These are phyloP conservation scores for Pleurotus pulmonarius DNA, from an alignment of 768 basidiomycete species.

Conservation along the genomic window DNA sequence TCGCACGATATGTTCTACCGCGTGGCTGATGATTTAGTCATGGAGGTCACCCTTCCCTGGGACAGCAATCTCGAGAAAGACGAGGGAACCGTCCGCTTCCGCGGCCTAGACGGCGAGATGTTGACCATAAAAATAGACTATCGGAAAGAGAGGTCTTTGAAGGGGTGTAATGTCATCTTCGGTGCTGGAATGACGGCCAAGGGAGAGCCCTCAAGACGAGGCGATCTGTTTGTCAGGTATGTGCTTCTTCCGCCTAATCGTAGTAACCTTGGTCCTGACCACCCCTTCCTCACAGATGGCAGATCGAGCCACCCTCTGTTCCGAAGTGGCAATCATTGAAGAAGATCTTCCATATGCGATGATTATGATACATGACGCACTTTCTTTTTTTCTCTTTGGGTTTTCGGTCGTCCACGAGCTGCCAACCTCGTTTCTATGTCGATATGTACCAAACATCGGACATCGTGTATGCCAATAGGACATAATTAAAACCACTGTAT, in stretches of 20 bases:
- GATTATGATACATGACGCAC: neutral
- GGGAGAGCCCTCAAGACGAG: conserved; percentile 1
- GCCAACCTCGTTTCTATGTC: neutral
- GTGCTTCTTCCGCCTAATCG: neutral
- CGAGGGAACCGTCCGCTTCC: conserved; percentile 43
- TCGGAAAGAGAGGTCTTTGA: conserved; percentile 35
- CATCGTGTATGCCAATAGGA: conserved; percentile 1
- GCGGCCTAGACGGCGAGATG: conserved; percentile 49
- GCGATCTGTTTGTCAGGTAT: conserved; percentile 4
- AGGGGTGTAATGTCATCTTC: conserved; percentile 40
- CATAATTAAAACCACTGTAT: conserved; percentile 1
- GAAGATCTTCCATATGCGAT: conserved; percentile 6
- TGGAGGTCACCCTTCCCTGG: conserved; percentile 53
- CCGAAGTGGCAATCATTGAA: conserved; percentile 6
- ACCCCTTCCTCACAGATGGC: neutral
- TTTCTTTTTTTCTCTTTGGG: conserved; percentile 1
- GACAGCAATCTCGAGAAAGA: conserved; percentile 39
- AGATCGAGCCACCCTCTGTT: conserved; percentile 2
- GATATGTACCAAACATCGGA: conserved; percentile 3
- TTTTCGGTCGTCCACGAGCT: neutral
- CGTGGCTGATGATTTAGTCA: conserved; percentile 40
- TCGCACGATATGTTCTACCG: conserved; percentile 49
- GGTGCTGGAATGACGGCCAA: conserved; percentile 35
- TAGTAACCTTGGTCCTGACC: neutral
- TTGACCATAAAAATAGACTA: conserved; percentile 45